A percentile compares a stretch with the other conserved stretches of the same genome.
Conservation (phyloP, 306 rosid species). For the Hylodesmum podocarpum region DNA sequence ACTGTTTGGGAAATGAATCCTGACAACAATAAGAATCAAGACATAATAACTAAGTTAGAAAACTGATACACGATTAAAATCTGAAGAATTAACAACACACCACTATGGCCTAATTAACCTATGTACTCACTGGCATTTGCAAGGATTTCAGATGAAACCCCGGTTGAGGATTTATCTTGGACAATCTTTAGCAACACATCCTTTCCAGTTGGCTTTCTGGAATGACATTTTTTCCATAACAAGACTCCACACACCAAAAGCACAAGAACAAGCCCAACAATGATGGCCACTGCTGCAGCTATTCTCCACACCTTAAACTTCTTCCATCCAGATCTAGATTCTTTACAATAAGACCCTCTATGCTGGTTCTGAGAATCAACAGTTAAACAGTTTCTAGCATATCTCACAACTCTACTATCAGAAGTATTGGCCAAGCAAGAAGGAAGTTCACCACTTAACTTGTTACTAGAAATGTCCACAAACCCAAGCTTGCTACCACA, state of each 20-base stretch:
- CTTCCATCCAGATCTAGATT: conserved; percentile 34
- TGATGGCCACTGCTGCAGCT: conserved; percentile 36
- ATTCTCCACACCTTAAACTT: conserved; percentile 37
- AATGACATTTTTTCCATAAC: conserved; percentile 40
- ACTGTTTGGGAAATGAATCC: conserved; percentile 68
- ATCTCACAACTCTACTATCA: conserved; percentile 52
- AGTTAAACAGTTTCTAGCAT: conserved; percentile 66
- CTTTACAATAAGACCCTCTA: conserved; percentile 52
- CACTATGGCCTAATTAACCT: not conserved
- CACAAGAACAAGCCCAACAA: conserved; percentile 45
- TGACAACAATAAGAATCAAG: conserved; percentile 20
- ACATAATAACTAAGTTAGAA: not conserved
- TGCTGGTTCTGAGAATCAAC: conserved; percentile 49
- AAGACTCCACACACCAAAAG: conserved; percentile 45
- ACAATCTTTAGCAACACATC: conserved; percentile 43
- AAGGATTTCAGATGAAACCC: conserved; percentile 59
- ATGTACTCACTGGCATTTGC: conserved; percentile 73
- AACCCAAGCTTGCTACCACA: conserved; percentile 72
- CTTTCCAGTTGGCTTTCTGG: conserved; percentile 31
- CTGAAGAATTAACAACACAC: not conserved
- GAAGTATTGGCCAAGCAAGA: conserved; percentile 61
- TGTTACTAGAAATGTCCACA: conserved; percentile 76
- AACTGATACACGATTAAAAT: not conserved
- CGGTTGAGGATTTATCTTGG: conserved; percentile 51
- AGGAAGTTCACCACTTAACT: conserved; percentile 67